Evolutionary conservation across 2,329 filamentous ascomycete genomes (phyloP).

Genomic region (Pseudocercospora musae): DNA sequence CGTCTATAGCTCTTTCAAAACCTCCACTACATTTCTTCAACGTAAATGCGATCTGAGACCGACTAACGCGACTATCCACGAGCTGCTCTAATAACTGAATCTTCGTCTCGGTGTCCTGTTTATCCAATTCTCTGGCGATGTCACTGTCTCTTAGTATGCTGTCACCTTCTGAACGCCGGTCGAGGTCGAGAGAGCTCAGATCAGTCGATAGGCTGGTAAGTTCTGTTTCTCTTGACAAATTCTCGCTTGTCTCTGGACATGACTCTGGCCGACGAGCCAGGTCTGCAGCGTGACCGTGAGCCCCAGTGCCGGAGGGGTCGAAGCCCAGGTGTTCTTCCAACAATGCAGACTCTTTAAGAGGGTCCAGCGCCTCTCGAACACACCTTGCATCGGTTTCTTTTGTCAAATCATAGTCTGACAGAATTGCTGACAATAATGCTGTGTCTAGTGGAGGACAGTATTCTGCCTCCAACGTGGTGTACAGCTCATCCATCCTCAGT

Average conservation of each 20-base stretch:
- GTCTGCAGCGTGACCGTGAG: slow-evolving; percentile 30
- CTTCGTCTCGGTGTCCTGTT: slow-evolving; percentile 60
- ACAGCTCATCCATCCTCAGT: slow-evolving; percentile 30
- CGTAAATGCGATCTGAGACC: slow-evolving; percentile 62
- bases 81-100: slow-evolving; percentile 62
- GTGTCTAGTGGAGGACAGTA: slow-evolving; percentile 75
- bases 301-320: slow-evolving; percentile 70
- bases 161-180: slow-evolving; percentile 20
- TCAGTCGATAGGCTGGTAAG: slow-evolving; percentile 49
- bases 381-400: slow-evolving; percentile 51
- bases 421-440: slow-evolving; percentile 71
- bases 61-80: slow-evolving; percentile 64
- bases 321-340: slow-evolving; percentile 67
- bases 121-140: slow-evolving; percentile 35
- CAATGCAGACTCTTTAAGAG: slow-evolving; percentile 61
- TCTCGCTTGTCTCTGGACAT: slow-evolving; percentile 36
- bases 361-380: slow-evolving; percentile 60
- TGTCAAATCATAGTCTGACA: slow-evolving; percentile 67
- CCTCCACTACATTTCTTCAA: slow-evolving; percentile 66
- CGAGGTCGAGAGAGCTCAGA: slow-evolving; percentile 37
- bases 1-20: slow-evolving; percentile 69
- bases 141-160: slow-evolving; percentile 15
- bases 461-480: slow-evolving; percentile 53
- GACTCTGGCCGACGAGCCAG: slow-evolving; percentile 31
- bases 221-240: slow-evolving; percentile 49